A percentile compares a stretch with the other conserved stretches of the same genome.
These are phyloP conservation scores for Scheffersomyces lignicola DNA, from an alignment of 1,139 yeast species.

Conservation along the genomic window DNA sequence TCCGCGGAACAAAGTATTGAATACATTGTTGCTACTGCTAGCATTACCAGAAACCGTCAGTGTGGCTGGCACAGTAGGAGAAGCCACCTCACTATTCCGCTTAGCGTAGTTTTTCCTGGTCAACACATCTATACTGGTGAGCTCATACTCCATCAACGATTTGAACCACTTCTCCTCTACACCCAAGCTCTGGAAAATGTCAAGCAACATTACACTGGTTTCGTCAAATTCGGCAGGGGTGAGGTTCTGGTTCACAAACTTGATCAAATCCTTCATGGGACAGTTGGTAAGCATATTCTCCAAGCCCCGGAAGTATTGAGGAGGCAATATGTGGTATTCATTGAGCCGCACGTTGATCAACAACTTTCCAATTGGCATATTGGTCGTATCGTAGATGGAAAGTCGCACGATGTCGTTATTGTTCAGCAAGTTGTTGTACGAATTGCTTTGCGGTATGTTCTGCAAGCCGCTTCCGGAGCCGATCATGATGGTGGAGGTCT, in stretches of 20 bases:
- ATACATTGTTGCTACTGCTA: constrained; percentile 40
- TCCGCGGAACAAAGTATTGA: constrained; percentile 82
- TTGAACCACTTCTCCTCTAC: constrained; percentile 70
- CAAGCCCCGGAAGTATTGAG: constrained; percentile 55
- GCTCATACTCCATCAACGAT: constrained; percentile 65
- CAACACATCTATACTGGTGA: constrained; percentile 47
- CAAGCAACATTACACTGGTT: constrained; percentile 55
- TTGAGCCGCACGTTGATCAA: constrained; percentile 54
- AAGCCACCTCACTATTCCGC: constrained; percentile 16
- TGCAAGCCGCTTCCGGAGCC: constrained; percentile 28
- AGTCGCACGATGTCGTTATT: constrained; percentile 41
- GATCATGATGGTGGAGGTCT: constrained; percentile 38
- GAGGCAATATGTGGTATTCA: constrained; percentile 62
- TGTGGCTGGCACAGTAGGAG: constrained; percentile 5
- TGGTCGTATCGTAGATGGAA: constrained; percentile 41
- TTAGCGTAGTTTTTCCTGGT: constrained; percentile 41
- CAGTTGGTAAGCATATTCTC: constrained; percentile 58
- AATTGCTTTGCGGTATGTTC: constrained; percentile 20
- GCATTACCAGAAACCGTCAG: constrained; percentile 5
- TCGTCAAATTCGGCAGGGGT: constrained; percentile 53
- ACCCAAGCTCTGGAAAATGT: constrained; percentile 64
- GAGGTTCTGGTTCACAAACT: constrained; percentile 44
- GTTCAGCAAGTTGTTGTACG: constrained; percentile 9
- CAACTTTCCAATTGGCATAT: constrained; percentile 57
- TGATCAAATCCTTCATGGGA: constrained; percentile 51